phyloP scores from a whole-genome alignment of 352 stramenopile species.

The Pythium periplocum region DNA sequence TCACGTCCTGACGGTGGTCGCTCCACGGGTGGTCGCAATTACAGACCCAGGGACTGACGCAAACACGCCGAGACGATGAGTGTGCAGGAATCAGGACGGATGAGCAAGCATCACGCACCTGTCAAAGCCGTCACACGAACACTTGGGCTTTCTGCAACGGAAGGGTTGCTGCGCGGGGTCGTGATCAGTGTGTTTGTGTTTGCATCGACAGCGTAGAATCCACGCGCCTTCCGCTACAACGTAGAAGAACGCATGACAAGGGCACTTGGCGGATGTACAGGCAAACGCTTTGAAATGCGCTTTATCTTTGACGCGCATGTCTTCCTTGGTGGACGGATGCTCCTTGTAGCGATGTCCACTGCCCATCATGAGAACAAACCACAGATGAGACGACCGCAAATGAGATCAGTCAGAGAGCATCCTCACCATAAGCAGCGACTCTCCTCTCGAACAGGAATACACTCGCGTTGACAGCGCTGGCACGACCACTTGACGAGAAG shows the following conservation, averaged over 20 bases:
- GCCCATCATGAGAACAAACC: neutral
- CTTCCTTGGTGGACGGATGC: conserved; percentile 30
- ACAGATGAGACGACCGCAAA: neutral
- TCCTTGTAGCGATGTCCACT: conserved; percentile 79
- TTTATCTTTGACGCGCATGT: conserved; percentile 30
- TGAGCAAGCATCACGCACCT: conserved; percentile 29
- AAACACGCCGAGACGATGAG: neutral
- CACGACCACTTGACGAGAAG: conserved; percentile 64
- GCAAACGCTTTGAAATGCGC: conserved; percentile 34
- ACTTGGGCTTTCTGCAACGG: conserved; percentile 49
- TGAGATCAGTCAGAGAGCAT: neutral
- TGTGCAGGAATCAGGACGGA: neutral
- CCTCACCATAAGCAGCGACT: conserved; percentile 66
- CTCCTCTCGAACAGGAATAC: conserved; percentile 70
- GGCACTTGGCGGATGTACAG: conserved; percentile 52
- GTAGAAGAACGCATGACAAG: conserved; percentile 64
- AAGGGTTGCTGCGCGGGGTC: conserved; percentile 35
- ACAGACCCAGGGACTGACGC: conserved; percentile 64
- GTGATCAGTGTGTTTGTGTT: conserved; percentile 77
- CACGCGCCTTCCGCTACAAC: conserved; percentile 75
- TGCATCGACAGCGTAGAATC: conserved; percentile 76
- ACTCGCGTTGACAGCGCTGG: conserved; percentile 52
- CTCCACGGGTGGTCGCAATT: conserved; percentile 76
- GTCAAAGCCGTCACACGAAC: conserved; percentile 54
- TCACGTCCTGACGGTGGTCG: conserved; percentile 38